Percentiles rank a stretch among this genome's conserved stretches.
phyloP scores from a whole-genome alignment of 768 basidiomycete species.

The Suillus ampliporus region DNA sequence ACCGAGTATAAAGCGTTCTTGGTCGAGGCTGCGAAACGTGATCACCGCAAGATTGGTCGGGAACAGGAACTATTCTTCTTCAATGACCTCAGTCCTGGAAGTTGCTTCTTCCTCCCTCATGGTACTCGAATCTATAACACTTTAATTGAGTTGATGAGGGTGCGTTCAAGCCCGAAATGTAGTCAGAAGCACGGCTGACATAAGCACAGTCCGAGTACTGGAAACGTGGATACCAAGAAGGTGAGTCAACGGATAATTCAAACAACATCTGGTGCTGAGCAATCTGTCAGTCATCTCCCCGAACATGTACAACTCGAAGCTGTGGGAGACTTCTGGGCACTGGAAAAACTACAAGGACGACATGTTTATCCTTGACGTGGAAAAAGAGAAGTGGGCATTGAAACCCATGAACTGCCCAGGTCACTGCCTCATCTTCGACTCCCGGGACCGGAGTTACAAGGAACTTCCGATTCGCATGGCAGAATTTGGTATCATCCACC shows the following conservation, averaged over 20 bases:
- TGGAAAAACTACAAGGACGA: slow-evolving; percentile 98
- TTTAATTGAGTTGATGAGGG: slow-evolving; percentile 88
- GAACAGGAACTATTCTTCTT: slow-evolving; percentile 99
- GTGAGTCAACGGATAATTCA: slow-evolving; percentile 39
- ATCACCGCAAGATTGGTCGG: slow-evolving; percentile 96
- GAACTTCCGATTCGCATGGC: slow-evolving; percentile 98
- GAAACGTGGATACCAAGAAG: slow-evolving; percentile 96
- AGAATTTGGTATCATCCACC: slow-evolving; percentile 96
- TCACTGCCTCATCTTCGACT: slow-evolving; percentile 95
- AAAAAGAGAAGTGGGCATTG: slow-evolving; percentile 95
- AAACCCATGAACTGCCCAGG: slow-evolving; percentile 99
- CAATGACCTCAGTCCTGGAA: slow-evolving; percentile 95
- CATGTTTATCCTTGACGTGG: slow-evolving; percentile 94
- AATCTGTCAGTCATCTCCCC: slow-evolving; percentile 83
- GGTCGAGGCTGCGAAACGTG: slow-evolving; percentile 96
- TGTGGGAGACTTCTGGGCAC: slow-evolving; percentile 98
- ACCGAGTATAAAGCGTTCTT: slow-evolving; percentile 95
- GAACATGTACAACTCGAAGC: slow-evolving; percentile 94
- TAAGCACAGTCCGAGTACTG: slow-evolving; percentile 79
- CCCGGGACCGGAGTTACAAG: slow-evolving; percentile 90
- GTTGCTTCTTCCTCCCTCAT: slow-evolving; percentile 96
- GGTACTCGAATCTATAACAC: slow-evolving; percentile 97
- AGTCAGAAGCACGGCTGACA: slow-evolving; percentile 13
- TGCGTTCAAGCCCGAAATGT: slow-evolving; percentile 44
- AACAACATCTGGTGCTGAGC: slow-evolving; percentile 7